Percentiles rank a stretch among this genome's conserved stretches.
These are phyloP conservation scores for Carex cristatella DNA, from an alignment of 176 grass and related monocot genomes.

Conservation along the genomic window DNA sequence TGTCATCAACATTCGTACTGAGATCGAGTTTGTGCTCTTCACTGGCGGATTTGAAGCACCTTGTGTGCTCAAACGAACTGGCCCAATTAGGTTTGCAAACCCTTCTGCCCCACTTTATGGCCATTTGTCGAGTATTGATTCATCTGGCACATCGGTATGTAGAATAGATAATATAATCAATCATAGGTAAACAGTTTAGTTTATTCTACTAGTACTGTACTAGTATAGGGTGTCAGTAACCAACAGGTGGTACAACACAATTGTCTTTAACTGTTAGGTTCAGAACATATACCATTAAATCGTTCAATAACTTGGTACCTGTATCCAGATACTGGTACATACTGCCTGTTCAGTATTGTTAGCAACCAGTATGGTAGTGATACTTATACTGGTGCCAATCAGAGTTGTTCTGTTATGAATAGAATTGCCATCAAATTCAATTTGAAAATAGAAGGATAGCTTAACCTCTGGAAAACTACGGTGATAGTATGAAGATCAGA, in stretches of 20 bases:
- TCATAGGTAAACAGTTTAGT: background rate
- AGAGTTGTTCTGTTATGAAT: background rate
- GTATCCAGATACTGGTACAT: background rate
- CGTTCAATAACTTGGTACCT: background rate
- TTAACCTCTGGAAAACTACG: background rate
- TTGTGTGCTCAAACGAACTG: conserved; percentile 57
- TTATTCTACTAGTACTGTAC: background rate
- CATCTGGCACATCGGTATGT: conserved; percentile 57
- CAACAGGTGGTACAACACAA: background rate
- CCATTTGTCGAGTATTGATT: conserved; percentile 70
- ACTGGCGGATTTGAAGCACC: conserved; percentile 57
- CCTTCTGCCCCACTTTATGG: conserved; percentile 51
- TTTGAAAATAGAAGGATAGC: background rate
- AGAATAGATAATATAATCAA: background rate
- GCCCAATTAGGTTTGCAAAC: conserved; percentile 52
- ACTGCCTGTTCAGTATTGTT: background rate
- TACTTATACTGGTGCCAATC: background rate
- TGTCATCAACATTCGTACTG: conserved; percentile 76
- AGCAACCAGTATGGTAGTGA: background rate
- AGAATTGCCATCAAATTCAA: background rate
- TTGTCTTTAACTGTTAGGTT: background rate
- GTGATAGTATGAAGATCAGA: background rate
- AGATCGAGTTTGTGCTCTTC: conserved; percentile 79
- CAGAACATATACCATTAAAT: background rate
- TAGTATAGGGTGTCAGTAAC: background rate